A percentile compares a stretch with the other conserved stretches of the same genome.
These are phyloP conservation scores for Chimonanthus praecox DNA, from an alignment of 164 flowering plant genomes.

Conservation along the genomic window DNA sequence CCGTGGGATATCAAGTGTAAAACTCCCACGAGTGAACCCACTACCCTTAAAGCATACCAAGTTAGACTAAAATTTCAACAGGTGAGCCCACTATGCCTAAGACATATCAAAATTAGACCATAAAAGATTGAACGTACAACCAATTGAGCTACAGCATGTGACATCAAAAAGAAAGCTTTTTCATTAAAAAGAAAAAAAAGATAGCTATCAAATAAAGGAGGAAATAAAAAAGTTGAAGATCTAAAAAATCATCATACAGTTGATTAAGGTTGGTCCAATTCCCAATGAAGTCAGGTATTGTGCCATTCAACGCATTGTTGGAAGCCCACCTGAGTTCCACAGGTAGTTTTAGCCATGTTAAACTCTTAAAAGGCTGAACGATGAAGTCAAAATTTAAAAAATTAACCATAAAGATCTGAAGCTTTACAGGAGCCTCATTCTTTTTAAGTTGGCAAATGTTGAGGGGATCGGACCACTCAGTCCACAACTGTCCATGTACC, in stretches of 20 bases:
- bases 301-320: conserved; percentile 51
- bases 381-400: background rate
- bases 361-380: background rate
- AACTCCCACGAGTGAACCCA: too few species aligned
- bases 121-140: too few species aligned
- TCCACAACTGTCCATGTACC: conserved; percentile 35
- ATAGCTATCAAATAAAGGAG: too few species aligned
- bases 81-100: too few species aligned
- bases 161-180: too few species aligned
- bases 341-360: background rate
- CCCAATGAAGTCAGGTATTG: conserved; percentile 51
- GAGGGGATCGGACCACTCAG: conserved; percentile 35
- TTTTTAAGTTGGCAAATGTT: conserved; percentile 23
- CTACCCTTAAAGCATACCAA: too few species aligned
- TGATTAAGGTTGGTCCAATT: conserved; percentile 41
- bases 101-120: too few species aligned
- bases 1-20: too few species aligned
- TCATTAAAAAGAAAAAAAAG: too few species aligned
- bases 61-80: too few species aligned
- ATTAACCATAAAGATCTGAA: too few species aligned
- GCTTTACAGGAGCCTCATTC: conserved; percentile 27
- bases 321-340: conserved; percentile 53
- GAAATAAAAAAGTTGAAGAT: background rate
- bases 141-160: too few species aligned
- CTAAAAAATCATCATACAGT: conserved; percentile 23